Evolutionary conservation across 83 land plant genomes (phyloP).

Genomic region (Thuja plicata): DNA sequence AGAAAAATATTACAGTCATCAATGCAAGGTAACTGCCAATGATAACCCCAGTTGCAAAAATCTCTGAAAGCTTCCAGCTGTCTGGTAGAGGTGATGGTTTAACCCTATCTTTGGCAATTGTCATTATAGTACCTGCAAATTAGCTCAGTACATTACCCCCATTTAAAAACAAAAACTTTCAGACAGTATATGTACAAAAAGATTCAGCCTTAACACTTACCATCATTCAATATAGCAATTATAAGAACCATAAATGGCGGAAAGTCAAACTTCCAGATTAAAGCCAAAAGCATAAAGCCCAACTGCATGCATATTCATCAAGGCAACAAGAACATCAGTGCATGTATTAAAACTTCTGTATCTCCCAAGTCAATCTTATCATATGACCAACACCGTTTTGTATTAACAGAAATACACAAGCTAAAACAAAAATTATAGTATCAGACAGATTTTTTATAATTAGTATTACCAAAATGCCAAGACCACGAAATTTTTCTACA

Average conservation of each 20-base stretch:
- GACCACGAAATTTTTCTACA: not conserved
- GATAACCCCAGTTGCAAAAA: conserved; percentile 62
- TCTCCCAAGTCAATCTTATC: not conserved
- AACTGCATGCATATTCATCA: conserved; percentile 42
- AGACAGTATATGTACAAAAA: not conserved
- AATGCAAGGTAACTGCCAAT: conserved; percentile 64
- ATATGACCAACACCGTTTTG: not conserved
- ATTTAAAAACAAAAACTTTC: not conserved
- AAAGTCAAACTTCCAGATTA: conserved; percentile 89
- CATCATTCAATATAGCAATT: conserved; percentile 89
- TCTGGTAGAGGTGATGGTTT: conserved; percentile 67
- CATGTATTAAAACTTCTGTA: not conserved
- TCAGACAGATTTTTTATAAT: not conserved
- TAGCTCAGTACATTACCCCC: not conserved
- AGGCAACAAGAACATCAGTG: not conserved
- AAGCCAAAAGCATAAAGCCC: conserved; percentile 84
- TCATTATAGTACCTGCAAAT: conserved; percentile 66
- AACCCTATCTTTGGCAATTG: conserved; percentile 70
- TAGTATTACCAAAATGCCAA: not conserved
- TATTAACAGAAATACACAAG: not conserved
- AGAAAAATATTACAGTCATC: conserved; percentile 72
- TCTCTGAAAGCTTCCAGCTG: conserved; percentile 70
- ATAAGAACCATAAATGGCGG: conserved; percentile 91
- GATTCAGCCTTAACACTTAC: conserved; percentile 27
- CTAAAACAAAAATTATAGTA: not conserved